Conservation (phyloP, 495 filamentous ascomycete genomes). For the Hyphodiscus hymeniophilus region DNA sequence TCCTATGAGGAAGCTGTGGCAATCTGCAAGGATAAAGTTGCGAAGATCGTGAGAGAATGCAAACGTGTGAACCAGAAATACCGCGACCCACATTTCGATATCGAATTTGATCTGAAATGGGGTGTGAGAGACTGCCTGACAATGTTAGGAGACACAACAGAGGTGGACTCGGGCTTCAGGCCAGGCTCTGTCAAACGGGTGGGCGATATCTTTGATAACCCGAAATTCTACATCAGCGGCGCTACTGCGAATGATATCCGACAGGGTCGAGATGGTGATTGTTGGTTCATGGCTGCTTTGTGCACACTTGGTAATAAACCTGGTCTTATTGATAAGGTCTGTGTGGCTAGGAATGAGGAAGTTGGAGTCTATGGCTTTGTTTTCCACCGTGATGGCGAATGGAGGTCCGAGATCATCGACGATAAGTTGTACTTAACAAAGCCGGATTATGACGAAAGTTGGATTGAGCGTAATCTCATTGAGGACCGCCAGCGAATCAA, state of each 20-base stretch:
- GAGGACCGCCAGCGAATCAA: conserved; percentile 60
- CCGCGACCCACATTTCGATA: conserved; percentile 80
- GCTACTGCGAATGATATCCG: conserved; percentile 76
- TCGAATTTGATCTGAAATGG: conserved; percentile 69
- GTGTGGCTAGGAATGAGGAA: conserved; percentile 69
- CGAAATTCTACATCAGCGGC: conserved; percentile 78
- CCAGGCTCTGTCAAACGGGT: conserved; percentile 61
- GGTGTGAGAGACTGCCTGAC: conserved; percentile 41
- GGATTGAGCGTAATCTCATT: conserved; percentile 58
- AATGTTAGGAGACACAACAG: conserved; percentile 16
- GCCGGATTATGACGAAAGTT: conserved; percentile 68
- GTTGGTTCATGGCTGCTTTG: conserved; percentile 85
- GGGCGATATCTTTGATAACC: conserved; percentile 79
- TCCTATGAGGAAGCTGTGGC: conserved; percentile 67
- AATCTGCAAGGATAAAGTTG: conserved; percentile 65
- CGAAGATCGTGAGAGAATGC: conserved; percentile 77
- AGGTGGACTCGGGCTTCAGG: conserved; percentile 9
- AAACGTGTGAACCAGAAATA: conserved; percentile 83
- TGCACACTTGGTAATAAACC: conserved; percentile 76
- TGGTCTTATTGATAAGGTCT: conserved; percentile 70
- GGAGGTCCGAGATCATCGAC: conserved; percentile 85
- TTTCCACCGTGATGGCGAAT: conserved; percentile 86
- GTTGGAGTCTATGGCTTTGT: conserved; percentile 94
- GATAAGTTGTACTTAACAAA: conserved; percentile 68
- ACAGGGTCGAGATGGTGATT: conserved; percentile 76